Conservation (phyloP, 805 yeast species). For the Grigorovia yakushimaensis region DNA sequence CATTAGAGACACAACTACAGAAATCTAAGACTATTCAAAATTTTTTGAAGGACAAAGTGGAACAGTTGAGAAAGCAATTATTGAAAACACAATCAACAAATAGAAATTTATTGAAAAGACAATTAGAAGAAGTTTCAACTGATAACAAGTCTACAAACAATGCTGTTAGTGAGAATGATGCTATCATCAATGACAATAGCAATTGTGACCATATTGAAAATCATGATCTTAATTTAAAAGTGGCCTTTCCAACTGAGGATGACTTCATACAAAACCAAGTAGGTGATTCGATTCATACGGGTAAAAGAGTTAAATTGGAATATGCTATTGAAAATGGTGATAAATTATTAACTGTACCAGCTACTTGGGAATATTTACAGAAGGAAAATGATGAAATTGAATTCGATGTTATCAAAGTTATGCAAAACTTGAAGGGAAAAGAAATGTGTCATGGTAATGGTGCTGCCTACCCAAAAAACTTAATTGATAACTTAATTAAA, state of each 20-base stretch:
- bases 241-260: constrained; percentile 23
- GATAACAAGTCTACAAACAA: too few species aligned
- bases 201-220: neutral
- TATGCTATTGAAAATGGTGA: constrained; percentile 27
- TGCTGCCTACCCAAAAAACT: constrained; percentile 22
- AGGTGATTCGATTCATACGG: neutral
- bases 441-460: constrained; percentile 79
- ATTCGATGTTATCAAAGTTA: constrained; percentile 48
- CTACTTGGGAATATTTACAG: constrained; percentile 74
- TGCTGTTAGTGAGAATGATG: too few species aligned
- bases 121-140: neutral
- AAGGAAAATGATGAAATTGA: constrained; percentile 30
- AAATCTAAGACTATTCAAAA: constrained; percentile 48
- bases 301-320: constrained; percentile 1
- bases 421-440: constrained; percentile 48
- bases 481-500: constrained; percentile 12
- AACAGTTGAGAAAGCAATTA: constrained; percentile 44
- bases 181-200: neutral
- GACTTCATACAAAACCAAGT: constrained; percentile 19
- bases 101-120: constrained; percentile 33
- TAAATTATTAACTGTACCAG: constrained; percentile 58
- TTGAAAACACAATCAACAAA: constrained; percentile 53
- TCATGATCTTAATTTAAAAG: neutral
- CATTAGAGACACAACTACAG: constrained; percentile 48
- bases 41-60: constrained; percentile 38